A percentile compares a stretch with the other conserved stretches of the same genome.
phyloP scores from a whole-genome alignment of 805 yeast genomes.

The Candida schatavii region DNA sequence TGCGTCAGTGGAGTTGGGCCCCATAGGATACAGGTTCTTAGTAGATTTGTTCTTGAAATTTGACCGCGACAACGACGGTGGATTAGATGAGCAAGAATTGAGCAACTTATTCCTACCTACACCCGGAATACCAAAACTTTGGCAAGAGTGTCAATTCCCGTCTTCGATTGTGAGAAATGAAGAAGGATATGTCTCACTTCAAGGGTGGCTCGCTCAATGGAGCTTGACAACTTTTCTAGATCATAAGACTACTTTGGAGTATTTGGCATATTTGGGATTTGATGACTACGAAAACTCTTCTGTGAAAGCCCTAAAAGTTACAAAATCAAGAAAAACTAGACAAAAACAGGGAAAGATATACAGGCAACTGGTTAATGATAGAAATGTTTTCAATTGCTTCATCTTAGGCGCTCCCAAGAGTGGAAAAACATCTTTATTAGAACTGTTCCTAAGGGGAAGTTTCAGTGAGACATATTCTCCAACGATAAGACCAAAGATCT shows the following conservation, averaged over 20 bases:
- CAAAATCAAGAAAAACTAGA: constrained; percentile 74
- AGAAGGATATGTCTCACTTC: constrained; percentile 83
- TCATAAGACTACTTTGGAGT: constrained; percentile 78
- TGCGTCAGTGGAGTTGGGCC: constrained; percentile 87
- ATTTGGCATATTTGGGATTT: constrained; percentile 86
- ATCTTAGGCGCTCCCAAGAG: constrained; percentile 81
- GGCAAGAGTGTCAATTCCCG: constrained; percentile 88
- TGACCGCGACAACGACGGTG: constrained; percentile 97
- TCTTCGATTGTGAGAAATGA: constrained; percentile 85
- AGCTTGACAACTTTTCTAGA: constrained; percentile 91
- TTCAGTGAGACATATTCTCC: constrained; percentile 74
- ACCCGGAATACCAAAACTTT: constrained; percentile 85
- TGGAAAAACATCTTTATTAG: constrained; percentile 84
- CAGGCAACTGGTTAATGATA: constrained; percentile 67
- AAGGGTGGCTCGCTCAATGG: constrained; percentile 99
- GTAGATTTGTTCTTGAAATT: constrained; percentile 86
- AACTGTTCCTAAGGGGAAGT: constrained; percentile 74
- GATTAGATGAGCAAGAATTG: constrained; percentile 74
- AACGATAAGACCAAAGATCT: constrained; percentile 74
- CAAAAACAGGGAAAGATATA: constrained; percentile 62
- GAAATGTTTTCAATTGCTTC: constrained; percentile 90
- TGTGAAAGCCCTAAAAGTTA: constrained; percentile 54
- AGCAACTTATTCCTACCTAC: constrained; percentile 75
- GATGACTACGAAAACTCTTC: constrained; percentile 44
- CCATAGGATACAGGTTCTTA: constrained; percentile 85